Conservation (phyloP, 768 basidiomycete species). For the Paxillus rubicundulus region DNA sequence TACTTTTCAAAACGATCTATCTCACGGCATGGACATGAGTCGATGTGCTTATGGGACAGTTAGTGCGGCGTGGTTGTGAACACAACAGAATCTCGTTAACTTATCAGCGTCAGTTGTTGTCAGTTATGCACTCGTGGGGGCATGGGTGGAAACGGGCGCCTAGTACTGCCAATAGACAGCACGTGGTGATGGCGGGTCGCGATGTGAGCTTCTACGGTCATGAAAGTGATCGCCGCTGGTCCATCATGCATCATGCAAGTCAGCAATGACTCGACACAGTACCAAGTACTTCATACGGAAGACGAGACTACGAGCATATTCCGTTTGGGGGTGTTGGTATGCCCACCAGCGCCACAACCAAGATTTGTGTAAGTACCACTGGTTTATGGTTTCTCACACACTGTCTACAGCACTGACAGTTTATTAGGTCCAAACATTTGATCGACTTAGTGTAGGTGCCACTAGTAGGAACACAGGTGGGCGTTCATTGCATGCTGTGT, state of each 20-base stretch:
- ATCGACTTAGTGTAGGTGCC: background rate
- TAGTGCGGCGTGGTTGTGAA: background rate
- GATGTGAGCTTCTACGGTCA: background rate
- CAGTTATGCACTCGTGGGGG: background rate
- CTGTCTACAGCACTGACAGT: too few relatives aligned
- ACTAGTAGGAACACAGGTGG: too few relatives aligned
- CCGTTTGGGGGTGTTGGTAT: slow-evolving; percentile 11
- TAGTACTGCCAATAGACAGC: background rate
- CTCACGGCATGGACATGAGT: background rate
- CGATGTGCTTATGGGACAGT: background rate
- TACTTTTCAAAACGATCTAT: background rate
- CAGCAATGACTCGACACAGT: too few relatives aligned
- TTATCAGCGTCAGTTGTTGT: background rate
- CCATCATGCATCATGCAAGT: too few relatives aligned
- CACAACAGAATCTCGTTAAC: background rate
- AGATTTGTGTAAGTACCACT: background rate
- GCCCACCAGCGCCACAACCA: background rate
- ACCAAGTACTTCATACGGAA: background rate
- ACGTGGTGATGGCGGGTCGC: background rate
- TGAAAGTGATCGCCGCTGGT: background rate
- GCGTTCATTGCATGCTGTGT: background rate
- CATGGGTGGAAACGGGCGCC: background rate
- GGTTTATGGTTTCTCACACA: too few relatives aligned
- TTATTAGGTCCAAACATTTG: background rate
- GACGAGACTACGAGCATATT: background rate